Base-by-base conservation (phyloP, 2,329 filamentous ascomycete species). In the Calonectria pseudoreteaudii region DNA sequence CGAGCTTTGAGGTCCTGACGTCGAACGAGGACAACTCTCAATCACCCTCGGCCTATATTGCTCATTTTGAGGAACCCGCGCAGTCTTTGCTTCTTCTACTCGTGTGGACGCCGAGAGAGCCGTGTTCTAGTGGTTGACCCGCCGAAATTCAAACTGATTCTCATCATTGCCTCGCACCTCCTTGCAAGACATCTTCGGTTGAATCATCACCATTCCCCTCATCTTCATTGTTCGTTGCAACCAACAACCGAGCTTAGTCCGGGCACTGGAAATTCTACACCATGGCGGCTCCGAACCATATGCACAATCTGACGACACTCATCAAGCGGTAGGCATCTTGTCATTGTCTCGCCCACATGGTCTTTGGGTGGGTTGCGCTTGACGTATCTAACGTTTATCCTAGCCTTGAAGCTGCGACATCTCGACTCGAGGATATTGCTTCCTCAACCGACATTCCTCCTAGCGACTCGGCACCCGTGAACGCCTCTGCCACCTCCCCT, bases 361-460 rank as follows among this genome's bases (percentile, higher is more conserved):
- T 5, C 36, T 30, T 34, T 30, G 31, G 49, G 31, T n/a, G 23
- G 20, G 28, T 18, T 18, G 30, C 44, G n/a, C 13, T 28, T 38
- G 30, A 34, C 44, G 47, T 34, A 84, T 81, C 90, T 91, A 84
- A 92, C 86, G 72, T 83, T 73, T 82, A 88, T 71, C 77, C 78
- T 84, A 99, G 97, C 87, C 94, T 99, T 80, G 97, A 99, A 90
- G 97, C 97, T 84, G 97, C 97, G 49, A 99, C 97, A 67, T 97
- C 95, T 77, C 93, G 97, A 73, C 92, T 99, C 71, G 97, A 99
- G 88, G 97, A 99, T 85, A 98, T 99, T 82, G 96, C 97, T 58
- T 92, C 94, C 78, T 93, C 95, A 20, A 91, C 90, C 69, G 93
- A 94, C 78, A 84, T 90, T 3, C 89, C 56, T 30, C 56, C 89